Percentiles rank a stretch among this genome's conserved stretches.
Conservation (phyloP, 176 grass and related monocot genomes). For the Carex parvula region DNA sequence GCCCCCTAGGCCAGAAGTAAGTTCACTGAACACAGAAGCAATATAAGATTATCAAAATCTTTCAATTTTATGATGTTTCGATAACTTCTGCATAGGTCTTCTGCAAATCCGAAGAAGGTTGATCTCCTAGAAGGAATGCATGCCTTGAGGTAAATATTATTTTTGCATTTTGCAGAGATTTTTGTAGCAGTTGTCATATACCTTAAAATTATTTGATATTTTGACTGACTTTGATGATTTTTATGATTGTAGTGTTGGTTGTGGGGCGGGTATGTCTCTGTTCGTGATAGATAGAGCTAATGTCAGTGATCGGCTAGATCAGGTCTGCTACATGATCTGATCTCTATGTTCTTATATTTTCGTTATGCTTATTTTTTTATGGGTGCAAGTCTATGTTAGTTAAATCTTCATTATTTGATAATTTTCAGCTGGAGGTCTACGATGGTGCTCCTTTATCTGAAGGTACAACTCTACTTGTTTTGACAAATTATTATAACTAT, state of each 20-base stretch:
- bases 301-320: constrained; percentile 54
- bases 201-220: neutral
- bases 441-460: constrained; percentile 52
- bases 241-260: constrained; percentile 67
- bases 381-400: constrained; percentile 18
- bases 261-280: constrained; percentile 65
- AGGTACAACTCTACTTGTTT: constrained; percentile 50
- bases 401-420: constrained; percentile 16
- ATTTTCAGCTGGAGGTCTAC: constrained; percentile 73
- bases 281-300: constrained; percentile 83
- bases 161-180: neutral
- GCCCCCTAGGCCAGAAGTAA: constrained; percentile 86
- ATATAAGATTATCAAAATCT: neutral
- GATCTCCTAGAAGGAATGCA: constrained; percentile 86
- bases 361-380: neutral
- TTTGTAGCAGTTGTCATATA: neutral
- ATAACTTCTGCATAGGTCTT: constrained; percentile 52
- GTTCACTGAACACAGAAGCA: constrained; percentile 12
- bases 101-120: constrained; percentile 98
- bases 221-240: neutral
- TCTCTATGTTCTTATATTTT: neutral
- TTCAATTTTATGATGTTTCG: neutral
- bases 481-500: neutral
- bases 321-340: constrained; percentile 39
- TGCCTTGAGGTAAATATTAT: constrained; percentile 55